phyloP scores from a whole-genome alignment of 164 flowering plant species.

The Stephania japonica region DNA sequence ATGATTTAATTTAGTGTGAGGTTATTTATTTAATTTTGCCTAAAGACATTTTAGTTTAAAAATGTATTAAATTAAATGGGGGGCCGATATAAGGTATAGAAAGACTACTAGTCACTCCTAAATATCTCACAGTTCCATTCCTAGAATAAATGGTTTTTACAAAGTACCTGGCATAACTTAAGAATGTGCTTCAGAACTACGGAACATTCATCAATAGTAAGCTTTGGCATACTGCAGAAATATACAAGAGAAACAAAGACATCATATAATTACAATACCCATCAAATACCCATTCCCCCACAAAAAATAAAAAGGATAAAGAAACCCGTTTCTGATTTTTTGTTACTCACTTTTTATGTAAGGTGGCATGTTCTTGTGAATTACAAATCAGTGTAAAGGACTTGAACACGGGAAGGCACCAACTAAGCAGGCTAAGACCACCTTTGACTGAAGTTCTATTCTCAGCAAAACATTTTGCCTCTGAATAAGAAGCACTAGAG shows the following conservation, averaged over 20 bases:
- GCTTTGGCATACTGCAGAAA: constrained; percentile 28
- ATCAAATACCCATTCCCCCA: not conserved
- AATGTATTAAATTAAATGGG: too few species aligned
- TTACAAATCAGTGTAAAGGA: constrained; percentile 47
- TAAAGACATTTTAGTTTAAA: too few species aligned
- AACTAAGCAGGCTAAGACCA: constrained; percentile 36
- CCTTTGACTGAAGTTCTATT: constrained; percentile 23
- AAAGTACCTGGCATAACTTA: constrained; percentile 62
- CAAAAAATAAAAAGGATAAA: not conserved
- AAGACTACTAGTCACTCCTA: too few species aligned
- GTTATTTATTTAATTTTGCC: too few species aligned
- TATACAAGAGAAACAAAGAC: not conserved
- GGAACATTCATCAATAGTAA: constrained; percentile 48
- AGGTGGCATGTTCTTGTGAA: constrained; percentile 23
- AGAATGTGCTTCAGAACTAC: constrained; percentile 41
- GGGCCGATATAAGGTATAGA: too few species aligned
- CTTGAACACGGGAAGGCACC: constrained; percentile 68
- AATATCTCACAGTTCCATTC: not conserved
- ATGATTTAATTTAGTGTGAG: too few species aligned
- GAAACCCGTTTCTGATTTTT: not conserved
- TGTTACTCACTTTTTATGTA: constrained; percentile 44
- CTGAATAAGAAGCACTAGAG: constrained; percentile 29
- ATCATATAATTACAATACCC: not conserved
- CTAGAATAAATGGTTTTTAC: not conserved
- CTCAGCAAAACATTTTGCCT: constrained; percentile 37